Evolutionary conservation across 2,329 filamentous ascomycete genomes (phyloP).

Genomic region (Thielaviopsis populi): DNA sequence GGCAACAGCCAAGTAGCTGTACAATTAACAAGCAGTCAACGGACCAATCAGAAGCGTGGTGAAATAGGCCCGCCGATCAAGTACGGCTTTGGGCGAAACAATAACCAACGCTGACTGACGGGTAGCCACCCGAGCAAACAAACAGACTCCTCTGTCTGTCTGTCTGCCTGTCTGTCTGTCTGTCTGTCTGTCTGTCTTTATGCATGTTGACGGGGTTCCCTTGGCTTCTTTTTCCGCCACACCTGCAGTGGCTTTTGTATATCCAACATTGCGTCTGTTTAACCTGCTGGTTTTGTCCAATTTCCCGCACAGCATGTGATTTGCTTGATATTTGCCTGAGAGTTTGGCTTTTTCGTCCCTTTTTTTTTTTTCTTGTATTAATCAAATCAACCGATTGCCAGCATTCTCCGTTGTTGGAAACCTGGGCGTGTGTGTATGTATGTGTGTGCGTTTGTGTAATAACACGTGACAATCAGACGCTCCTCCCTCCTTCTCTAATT

Average conservation of each 20-base stretch:
- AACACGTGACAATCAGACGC: slow-evolving; percentile 5
- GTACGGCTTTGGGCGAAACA: neutral
- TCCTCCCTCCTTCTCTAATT: neutral
- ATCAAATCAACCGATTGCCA: neutral
- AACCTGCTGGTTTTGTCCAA: neutral
- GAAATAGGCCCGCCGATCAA: neutral
- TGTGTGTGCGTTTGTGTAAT: neutral
- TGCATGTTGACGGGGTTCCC: slow-evolving; percentile 4
- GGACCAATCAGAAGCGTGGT: neutral
- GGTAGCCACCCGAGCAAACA: slow-evolving; percentile 4
- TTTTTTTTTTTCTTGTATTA: neutral
- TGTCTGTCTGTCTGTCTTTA: neutral
- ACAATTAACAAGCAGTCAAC: neutral
- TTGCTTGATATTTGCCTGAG: neutral
- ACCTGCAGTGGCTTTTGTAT: neutral
- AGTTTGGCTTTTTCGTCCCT: neutral
- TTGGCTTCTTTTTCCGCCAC: neutral
- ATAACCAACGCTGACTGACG: neutral
- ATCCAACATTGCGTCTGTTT: neutral
- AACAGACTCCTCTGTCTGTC: neutral
- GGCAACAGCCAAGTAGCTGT: neutral
- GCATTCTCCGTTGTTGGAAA: neutral
- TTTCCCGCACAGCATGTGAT: neutral
- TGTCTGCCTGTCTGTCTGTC: neutral
- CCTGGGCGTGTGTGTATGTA: neutral